Evolutionary conservation across 2,329 filamentous ascomycete species (phyloP).

Genomic region (Phyllosticta citrichinensis): DNA sequence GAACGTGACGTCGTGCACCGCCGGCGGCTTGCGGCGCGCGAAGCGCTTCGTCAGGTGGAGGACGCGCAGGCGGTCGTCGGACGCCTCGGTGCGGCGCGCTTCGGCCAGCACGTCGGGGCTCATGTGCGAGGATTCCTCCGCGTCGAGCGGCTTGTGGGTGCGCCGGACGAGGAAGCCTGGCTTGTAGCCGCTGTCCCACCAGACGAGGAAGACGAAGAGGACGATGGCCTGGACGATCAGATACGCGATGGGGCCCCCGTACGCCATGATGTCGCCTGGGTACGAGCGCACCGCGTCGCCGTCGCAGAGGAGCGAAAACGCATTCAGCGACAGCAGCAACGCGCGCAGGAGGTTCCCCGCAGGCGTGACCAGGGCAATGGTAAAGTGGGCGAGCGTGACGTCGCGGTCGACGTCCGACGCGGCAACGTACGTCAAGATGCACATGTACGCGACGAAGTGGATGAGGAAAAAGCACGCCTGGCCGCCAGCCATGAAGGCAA

Average conservation of each 20-base stretch:
- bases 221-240: constrained; percentile 63
- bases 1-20: constrained; percentile 84
- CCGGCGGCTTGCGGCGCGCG: constrained; percentile 45
- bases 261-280: constrained; percentile 61
- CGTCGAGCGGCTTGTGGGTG: constrained; percentile 29
- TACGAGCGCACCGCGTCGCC: constrained; percentile 54
- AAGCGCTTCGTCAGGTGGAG: constrained; percentile 74
- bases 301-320: constrained; percentile 69
- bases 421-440: constrained; percentile 63
- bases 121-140: constrained; percentile 35
- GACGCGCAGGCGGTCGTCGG: constrained; percentile 63
- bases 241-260: constrained; percentile 78
- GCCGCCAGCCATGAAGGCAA: constrained; percentile 68
- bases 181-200: constrained; percentile 62
- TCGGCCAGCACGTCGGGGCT: constrained; percentile 55
- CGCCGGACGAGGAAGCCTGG: constrained; percentile 43
- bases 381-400: constrained; percentile 63
- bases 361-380: constrained; percentile 63
- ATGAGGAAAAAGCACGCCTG: constrained; percentile 50
- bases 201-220: constrained; percentile 64
- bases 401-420: constrained; percentile 57
- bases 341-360: constrained; percentile 65
- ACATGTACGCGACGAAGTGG: constrained; percentile 39
- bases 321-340: constrained; percentile 68
- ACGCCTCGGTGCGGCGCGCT: constrained; percentile 49